These are phyloP conservation scores for Nakaseomyces bracarensis DNA, from an alignment of 1,139 yeast species.

Conservation along the genomic window DNA sequence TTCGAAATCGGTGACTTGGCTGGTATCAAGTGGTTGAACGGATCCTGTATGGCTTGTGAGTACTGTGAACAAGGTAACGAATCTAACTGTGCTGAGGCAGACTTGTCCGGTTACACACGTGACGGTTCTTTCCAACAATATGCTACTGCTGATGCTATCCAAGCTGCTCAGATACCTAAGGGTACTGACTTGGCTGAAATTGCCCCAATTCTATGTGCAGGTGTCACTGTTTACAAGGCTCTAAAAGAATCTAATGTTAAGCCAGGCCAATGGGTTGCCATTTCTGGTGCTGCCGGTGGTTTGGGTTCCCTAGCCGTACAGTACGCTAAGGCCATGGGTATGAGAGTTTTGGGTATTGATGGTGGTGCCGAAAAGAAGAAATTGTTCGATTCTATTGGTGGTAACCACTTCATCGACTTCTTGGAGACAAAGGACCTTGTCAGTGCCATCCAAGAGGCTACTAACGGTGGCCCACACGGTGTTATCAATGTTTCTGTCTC, in stretches of 20 bases:
- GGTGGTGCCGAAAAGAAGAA: slow-evolving; percentile 63
- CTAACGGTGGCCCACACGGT: slow-evolving; percentile 71
- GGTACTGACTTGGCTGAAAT: slow-evolving; percentile 60
- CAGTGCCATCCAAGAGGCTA: slow-evolving; percentile 46
- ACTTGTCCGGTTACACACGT: slow-evolving; percentile 67
- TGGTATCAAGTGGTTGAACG: slow-evolving; percentile 70
- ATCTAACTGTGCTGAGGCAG: slow-evolving; percentile 61
- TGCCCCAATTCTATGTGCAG: slow-evolving; percentile 73
- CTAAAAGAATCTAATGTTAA: slow-evolving; percentile 55
- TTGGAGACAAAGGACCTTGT: slow-evolving; percentile 49
- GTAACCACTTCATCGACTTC: slow-evolving; percentile 62
- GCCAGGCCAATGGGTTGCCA: slow-evolving; percentile 71
- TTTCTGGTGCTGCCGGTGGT: slow-evolving; percentile 77
- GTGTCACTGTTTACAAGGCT: slow-evolving; percentile 74
- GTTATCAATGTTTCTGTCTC: slow-evolving; percentile 68
- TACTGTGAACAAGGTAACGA: slow-evolving; percentile 56
- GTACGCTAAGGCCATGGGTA: slow-evolving; percentile 67
- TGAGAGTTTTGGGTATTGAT: slow-evolving; percentile 65
- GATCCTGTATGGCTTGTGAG: slow-evolving; percentile 65
- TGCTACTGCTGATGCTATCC: slow-evolving; percentile 72
- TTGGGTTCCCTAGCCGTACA: slow-evolving; percentile 68
- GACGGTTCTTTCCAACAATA: slow-evolving; percentile 78
- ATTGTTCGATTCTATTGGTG: slow-evolving; percentile 51
- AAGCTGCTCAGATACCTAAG: slow-evolving; percentile 61
- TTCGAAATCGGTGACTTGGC: slow-evolving; percentile 66